Conservation (phyloP, 1,284 basidiomycete genomes). For the Entoloma clypeatum region DNA sequence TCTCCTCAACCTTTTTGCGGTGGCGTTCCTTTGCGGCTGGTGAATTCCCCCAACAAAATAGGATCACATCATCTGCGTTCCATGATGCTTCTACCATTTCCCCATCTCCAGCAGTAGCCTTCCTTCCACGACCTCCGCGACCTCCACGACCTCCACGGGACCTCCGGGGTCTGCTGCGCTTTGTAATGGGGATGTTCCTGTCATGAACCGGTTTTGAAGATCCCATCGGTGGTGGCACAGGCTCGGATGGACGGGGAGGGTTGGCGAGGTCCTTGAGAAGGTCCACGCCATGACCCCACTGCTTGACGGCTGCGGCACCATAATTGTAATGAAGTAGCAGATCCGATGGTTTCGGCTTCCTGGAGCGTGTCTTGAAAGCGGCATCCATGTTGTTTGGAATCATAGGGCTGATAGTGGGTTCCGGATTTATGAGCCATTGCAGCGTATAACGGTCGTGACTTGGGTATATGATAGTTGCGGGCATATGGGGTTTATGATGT, state of each 20-base stretch:
- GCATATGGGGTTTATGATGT: constrained; percentile 18
- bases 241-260: constrained; percentile 14
- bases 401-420: not conserved
- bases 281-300: constrained; percentile 18
- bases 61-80: constrained; percentile 17
- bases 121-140: constrained; percentile 6
- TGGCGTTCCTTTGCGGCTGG: constrained; percentile 11
- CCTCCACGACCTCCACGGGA: constrained; percentile 7
- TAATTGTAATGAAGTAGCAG: constrained; percentile 25
- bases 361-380: constrained; percentile 19
- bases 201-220: constrained; percentile 8
- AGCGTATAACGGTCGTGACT: constrained; percentile 18
- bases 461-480: constrained; percentile 15
- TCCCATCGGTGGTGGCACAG: constrained; percentile 12
- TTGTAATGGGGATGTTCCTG: constrained; percentile 1
- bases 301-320: constrained; percentile 22
- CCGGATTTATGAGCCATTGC: constrained; percentile 18
- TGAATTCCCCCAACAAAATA: constrained; percentile 12
- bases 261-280: constrained; percentile 11
- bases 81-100: constrained; percentile 9
- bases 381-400: constrained; percentile 24
- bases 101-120: constrained; percentile 9
- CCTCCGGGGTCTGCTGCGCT: constrained; percentile 8
- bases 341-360: constrained; percentile 18
- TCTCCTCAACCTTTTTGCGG: constrained; percentile 10